A percentile compares a stretch with the other conserved stretches of the same genome.
Conservation (phyloP, 768 basidiomycete species). For the Saitozyma sp. region DNA sequence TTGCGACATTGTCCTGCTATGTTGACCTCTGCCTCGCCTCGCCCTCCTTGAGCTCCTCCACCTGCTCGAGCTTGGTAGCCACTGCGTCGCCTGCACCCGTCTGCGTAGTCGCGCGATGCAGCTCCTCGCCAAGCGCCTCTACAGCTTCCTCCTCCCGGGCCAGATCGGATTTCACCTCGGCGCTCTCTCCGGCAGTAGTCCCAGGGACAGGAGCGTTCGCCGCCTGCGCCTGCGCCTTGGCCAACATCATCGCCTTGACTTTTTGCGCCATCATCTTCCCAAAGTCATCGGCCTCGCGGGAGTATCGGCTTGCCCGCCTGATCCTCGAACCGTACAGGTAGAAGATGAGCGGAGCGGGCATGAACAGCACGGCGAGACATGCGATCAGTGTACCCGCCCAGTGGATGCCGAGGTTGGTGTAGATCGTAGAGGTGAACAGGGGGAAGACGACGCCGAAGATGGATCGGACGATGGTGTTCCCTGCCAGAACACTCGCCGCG, state of each 20-base stretch:
- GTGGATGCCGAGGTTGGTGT: conserved; percentile 48
- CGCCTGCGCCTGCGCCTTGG: background rate
- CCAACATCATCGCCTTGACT: background rate
- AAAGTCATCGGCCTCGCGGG: conserved; percentile 30
- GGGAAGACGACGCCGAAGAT: conserved; percentile 60
- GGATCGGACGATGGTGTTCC: conserved; percentile 67
- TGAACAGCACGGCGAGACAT: conserved; percentile 34
- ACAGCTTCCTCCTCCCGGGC: too few species aligned
- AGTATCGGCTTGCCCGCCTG: conserved; percentile 23
- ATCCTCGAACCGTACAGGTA: conserved; percentile 26
- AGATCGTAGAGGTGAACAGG: conserved; percentile 48
- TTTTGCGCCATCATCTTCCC: conserved; percentile 21
- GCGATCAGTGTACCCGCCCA: conserved; percentile 41
- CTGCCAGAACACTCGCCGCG: conserved; percentile 67
- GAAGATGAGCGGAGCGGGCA: conserved; percentile 38
- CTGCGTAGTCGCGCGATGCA: too few species aligned
- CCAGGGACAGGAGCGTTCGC: background rate
- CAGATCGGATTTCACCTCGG: too few species aligned
- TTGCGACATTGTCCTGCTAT: too few species aligned
- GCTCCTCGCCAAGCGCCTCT: too few species aligned
- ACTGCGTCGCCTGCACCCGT: too few species aligned
- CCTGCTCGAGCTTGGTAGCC: too few species aligned
- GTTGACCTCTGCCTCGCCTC: too few species aligned
- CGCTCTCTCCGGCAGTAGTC: too few species aligned
- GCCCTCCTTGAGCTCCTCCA: too few species aligned